Evolutionary conservation across 805 yeast genomes (phyloP).

Genomic region (Myxozyma nipponensis): DNA sequence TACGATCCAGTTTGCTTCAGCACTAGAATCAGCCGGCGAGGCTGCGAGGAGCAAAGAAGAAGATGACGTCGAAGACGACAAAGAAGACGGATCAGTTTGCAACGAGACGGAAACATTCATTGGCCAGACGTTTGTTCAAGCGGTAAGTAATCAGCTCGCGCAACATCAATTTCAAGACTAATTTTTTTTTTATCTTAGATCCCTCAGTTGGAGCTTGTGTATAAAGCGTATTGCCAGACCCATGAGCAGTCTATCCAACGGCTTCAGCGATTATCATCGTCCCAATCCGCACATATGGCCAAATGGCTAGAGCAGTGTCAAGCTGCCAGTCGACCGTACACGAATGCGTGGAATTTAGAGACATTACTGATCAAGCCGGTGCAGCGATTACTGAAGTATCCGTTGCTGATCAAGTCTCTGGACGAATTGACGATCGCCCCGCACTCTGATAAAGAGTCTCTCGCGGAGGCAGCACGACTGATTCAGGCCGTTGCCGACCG

Average conservation of each 20-base stretch:
- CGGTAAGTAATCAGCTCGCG: slow-evolving; percentile 6
- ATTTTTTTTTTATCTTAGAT: slow-evolving; percentile 26
- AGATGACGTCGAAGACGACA: too few species aligned
- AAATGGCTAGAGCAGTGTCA: slow-evolving; percentile 39
- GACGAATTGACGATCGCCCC: slow-evolving; percentile 34
- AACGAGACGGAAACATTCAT: slow-evolving; percentile 25
- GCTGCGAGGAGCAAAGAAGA: slow-evolving; percentile 30
- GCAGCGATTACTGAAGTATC: slow-evolving; percentile 45
- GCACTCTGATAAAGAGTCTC: slow-evolving; percentile 47
- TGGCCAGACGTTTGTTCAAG: slow-evolving; percentile 35
- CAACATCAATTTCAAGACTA: not conserved
- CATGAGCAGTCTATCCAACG: slow-evolving; percentile 35
- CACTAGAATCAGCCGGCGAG: slow-evolving; percentile 25
- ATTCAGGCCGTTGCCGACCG: slow-evolving; percentile 15
- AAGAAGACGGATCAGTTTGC: too few species aligned
- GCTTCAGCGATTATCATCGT: slow-evolving; percentile 25
- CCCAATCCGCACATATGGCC: slow-evolving; percentile 31
- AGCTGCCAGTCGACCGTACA: slow-evolving; percentile 30
- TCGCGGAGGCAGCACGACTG: slow-evolving; percentile 10
- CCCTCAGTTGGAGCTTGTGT: slow-evolving; percentile 36
- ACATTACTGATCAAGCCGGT: slow-evolving; percentile 45
- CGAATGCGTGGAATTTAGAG: slow-evolving; percentile 43
- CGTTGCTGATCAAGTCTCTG: slow-evolving; percentile 38
- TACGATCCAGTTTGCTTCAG: slow-evolving; percentile 33
- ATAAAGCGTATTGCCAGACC: slow-evolving; percentile 35